Percentiles rank a stretch among this genome's conserved stretches.
phyloP scores from a whole-genome alignment of 805 yeast species.

The Candida silvatica region DNA sequence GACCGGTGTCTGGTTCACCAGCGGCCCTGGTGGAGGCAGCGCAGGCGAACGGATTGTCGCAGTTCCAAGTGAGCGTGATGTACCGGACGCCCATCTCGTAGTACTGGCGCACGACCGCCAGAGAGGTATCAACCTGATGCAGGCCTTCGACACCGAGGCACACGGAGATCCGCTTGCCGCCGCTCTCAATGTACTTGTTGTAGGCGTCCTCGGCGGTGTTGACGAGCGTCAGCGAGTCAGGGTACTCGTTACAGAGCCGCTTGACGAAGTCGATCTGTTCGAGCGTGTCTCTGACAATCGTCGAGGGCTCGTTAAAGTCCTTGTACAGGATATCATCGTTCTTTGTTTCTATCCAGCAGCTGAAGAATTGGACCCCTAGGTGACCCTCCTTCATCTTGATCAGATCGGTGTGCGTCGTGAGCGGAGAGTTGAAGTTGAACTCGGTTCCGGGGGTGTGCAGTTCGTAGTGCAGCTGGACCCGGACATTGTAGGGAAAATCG shows the following conservation, averaged over 20 bases:
- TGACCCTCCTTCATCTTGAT: constrained; percentile 32
- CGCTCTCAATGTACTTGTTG: constrained; percentile 19
- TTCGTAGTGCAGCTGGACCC: constrained; percentile 37
- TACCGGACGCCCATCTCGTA: constrained; percentile 44
- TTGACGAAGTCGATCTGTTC: constrained; percentile 46
- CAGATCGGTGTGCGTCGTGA: constrained; percentile 37
- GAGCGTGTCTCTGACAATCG: constrained; percentile 41
- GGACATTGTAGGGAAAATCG: constrained; percentile 39
- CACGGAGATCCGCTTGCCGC: constrained; percentile 30
- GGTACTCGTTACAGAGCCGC: constrained; percentile 33
- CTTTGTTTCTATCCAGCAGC: constrained; percentile 40
- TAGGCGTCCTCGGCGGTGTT: constrained; percentile 32
- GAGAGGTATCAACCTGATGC: constrained; percentile 41
- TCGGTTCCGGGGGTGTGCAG: constrained; percentile 20
- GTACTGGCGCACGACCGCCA: constrained; percentile 40
- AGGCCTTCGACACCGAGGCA: constrained; percentile 47
- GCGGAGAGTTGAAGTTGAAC: constrained; percentile 31
- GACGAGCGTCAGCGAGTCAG: constrained; percentile 32
- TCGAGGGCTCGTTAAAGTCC: constrained; percentile 35
- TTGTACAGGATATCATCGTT: constrained; percentile 29
- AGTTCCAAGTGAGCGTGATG: constrained; percentile 45
- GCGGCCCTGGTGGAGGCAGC: constrained; percentile 40
- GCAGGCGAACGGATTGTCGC: constrained; percentile 51
- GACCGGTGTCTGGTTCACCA: constrained; percentile 37
- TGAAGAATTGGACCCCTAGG: constrained; percentile 42